Base-by-base conservation (phyloP, 257 asterid genomes). In the Linderniella brevidens region DNA sequence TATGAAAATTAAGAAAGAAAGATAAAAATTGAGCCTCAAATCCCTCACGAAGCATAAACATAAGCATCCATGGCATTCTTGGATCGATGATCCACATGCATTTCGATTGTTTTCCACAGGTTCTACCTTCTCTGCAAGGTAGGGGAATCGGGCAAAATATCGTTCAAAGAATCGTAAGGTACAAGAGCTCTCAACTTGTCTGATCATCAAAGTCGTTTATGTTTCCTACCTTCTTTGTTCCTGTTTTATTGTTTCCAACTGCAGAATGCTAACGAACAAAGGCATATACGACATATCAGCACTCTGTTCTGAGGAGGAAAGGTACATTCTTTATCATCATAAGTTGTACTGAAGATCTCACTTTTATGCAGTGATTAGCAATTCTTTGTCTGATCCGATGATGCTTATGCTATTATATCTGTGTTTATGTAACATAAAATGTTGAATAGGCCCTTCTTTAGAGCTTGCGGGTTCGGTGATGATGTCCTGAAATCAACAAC, bases 251-350 rank as follows among this genome's bases (percentile, higher is more conserved):
- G 48, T 7, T 61, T 53, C 58, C 29, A 44, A n/a, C 63, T 54
- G 79, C 86, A 88, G 95, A 75, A 54, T 68, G 73, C 93, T 88
- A 46, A 73, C 61, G 13, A 70, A 29, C 68, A 70, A 46, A 67
- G 92, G 62, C 50, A 68, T 83, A 55, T 74, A 83, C 49, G 95
- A 83, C 56, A 83, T 88, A 64, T 77, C 86, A 53, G 90, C 90
- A 14, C 77, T 83, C 40, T 80, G 92, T 57, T 62, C 70, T 5
- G 77, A 60, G 4, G 44, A 62, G 32, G 80, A 80, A 54, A 80
- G 76, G 95, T 83, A 52, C 63, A 32, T 38, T 54, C 52, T 44
- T 9, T 25, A 46, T 61, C 38, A 20, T 13, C 11, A 50, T 8
- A 19, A 19, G 11, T 16, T 51, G 19, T 41, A 14, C 41, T 53